Conservation (phyloP, 208 protist species). For the Leishmania amazonensis region DNA sequence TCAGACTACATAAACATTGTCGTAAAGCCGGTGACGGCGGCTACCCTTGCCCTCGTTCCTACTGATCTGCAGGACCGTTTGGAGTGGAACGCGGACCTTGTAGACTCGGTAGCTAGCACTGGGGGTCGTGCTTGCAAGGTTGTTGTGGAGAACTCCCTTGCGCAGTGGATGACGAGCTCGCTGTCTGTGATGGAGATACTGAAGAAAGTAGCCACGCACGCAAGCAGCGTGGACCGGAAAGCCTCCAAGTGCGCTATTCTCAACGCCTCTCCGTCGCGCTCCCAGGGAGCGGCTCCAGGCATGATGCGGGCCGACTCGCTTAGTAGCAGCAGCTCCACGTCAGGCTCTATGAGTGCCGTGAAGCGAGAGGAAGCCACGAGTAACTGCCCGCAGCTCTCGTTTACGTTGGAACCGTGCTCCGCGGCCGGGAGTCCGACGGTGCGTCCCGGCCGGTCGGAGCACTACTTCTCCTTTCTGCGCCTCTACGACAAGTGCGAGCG, state of each 20-base stretch:
- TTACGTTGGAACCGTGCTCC: constrained; percentile 10
- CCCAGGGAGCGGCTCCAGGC: constrained; percentile 21
- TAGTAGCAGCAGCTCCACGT: constrained; percentile 28
- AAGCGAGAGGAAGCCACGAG: constrained; percentile 15
- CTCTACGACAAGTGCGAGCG: constrained; percentile 84
- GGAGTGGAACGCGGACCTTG: constrained; percentile 50
- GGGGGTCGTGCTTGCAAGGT: not conserved
- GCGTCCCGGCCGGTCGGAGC: constrained; percentile 49
- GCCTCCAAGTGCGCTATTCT: constrained; percentile 82
- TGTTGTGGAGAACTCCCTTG: constrained; percentile 11
- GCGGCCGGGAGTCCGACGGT: constrained; percentile 4
- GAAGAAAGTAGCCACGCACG: constrained; percentile 68
- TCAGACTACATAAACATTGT: constrained; percentile 55
- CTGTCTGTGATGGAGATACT: constrained; percentile 71
- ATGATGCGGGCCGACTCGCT: constrained; percentile 28
- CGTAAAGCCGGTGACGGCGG: constrained; percentile 46
- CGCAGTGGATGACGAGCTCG: constrained; percentile 35
- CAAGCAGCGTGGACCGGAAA: constrained; percentile 82
- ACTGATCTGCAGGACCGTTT: constrained; percentile 79
- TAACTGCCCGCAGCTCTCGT: constrained; percentile 8
- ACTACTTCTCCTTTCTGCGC: constrained; percentile 91
- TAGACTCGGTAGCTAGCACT: constrained; percentile 4
- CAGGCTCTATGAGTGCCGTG: constrained; percentile 16
- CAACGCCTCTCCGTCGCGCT: constrained; percentile 67
- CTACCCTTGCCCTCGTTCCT: constrained; percentile 59